Base-by-base conservation (phyloP, 2,329 filamentous ascomycete species). In the Davidsoniella virescens region DNA sequence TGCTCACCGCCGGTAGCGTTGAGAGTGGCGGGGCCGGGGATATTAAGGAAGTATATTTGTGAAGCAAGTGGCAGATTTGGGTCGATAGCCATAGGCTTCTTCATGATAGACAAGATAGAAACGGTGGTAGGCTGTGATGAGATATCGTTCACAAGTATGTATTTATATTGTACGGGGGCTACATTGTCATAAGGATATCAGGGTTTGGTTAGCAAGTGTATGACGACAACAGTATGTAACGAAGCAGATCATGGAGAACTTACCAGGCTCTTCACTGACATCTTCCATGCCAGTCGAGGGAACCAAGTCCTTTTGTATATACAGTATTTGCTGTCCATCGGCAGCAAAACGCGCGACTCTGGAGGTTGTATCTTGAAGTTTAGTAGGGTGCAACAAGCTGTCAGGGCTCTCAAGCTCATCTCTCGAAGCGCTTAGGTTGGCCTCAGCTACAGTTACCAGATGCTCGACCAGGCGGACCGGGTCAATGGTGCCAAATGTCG, bases 1-100 rank as follows among this genome's bases (percentile, higher is more conserved):
- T 87, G 82, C 57, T 85, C 79, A 57, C 79, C 73, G 54, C 77
- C 72, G 47, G 75, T 69, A 57, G 75, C 78, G 58, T 77, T 80
- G 53, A 82, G 72, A 55, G 80, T 78, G 49, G 83, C 82, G 54
- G 83, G 78, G 49, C 90, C 86, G 9, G 92, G 88, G 55, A 98
- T 71, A 63, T 94, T 95, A 64, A 90, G 84, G 61, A 95, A 84
- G 61, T 93, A 87, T 59, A 98, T 80, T 68, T 98, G 92, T 52
- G 82, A 82, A 58, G 82, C 80, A 61, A 98, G 78, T 52, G 88
- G 84, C 62, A 87, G 71, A 58, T 75, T 76, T 54, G 86, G 79
- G 64, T 95, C 86, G 67, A 98, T 85, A 48, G 88, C 84, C 62
- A 82, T 79, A 50, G 90, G 83, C 50, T 87, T 80, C 70, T 98